Base-by-base conservation (phyloP, 192 early-diverging fungal genomes). In the Obelidium mucronatum region DNA sequence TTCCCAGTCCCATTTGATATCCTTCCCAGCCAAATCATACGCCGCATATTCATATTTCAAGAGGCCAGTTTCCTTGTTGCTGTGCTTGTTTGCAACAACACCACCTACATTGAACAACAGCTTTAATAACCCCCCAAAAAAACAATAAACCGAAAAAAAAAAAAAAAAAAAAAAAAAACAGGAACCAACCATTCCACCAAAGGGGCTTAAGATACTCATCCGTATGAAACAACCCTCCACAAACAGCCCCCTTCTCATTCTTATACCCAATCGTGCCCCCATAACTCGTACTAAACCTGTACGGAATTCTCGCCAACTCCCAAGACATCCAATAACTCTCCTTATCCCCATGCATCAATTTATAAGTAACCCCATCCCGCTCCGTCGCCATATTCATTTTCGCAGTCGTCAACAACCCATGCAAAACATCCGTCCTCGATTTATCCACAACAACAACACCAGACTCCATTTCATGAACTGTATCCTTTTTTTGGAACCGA, bases 391-490 rank as follows among this genome's bases (percentile, higher is more conserved):
- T 62, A 61, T 91, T 91, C 80, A 90, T 80, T 58, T 88, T 84
- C 61, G 87, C 89, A 0, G 80, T 83, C 1, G 87, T 81, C 2
- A 92, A 35, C n/a, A 92, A 33, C 3, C 87, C 90, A 15, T 87
- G 54, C 48, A 92, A 75, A 15, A 67, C 61, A 17, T 56, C 56
- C 0, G 82, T 77, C 2, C 81, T 72, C 48, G 59, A 63, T 54
- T 92, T 92, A 79, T 92, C 82, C 26, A 92, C 80, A 11, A 92
- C 61, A 2, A 92, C 90, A 2, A 91, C 86, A 11, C 91, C 90
- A 13, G 88, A 89, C 68, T 92, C 91, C 69, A 85, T 82, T 65
- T 92, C 91, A 60, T 90, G 91, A 1, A 79, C 69, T 1, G 85
- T 80, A 4, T 68, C 8, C n/a, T 78, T 63, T 2, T 73, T 79